Conservation (phyloP, 1,284 basidiomycete species). For the Melampsora americana region DNA sequence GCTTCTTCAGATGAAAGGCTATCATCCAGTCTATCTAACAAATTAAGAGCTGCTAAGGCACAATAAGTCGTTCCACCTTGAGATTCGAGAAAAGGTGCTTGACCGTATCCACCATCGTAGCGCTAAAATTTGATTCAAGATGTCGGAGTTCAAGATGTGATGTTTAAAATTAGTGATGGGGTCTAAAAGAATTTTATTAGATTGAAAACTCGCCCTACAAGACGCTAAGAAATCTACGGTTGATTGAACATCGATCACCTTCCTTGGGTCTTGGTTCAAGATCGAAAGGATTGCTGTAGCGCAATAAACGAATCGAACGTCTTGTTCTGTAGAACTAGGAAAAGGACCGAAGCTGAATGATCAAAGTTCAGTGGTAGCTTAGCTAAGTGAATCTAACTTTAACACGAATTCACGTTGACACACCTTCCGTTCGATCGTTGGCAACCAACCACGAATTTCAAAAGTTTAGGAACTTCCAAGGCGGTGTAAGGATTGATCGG, state of each 20-base stretch:
- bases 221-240: conserved; percentile 64
- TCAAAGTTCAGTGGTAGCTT: background rate
- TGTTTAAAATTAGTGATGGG: conserved; percentile 3
- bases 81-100: conserved; percentile 74
- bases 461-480: conserved; percentile 58
- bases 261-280: conserved; percentile 66
- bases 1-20: conserved; percentile 58
- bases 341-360: conserved; percentile 69
- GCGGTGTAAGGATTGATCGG: conserved; percentile 61
- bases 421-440: conserved; percentile 79
- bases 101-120: conserved; percentile 89
- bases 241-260: conserved; percentile 63
- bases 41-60: conserved; percentile 70
- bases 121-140: conserved; percentile 67
- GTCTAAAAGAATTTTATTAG: background rate
- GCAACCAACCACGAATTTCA: conserved; percentile 65
- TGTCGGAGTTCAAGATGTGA: too few relatives aligned
- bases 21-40: conserved; percentile 55
- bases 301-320: conserved; percentile 80
- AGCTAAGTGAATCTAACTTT: background rate
- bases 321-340: conserved; percentile 65
- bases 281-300: conserved; percentile 77
- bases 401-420: conserved; percentile 20
- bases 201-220: background rate
- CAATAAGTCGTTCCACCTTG: conserved; percentile 94